Conservation (phyloP, 2,329 filamentous ascomycete species). For the Diaporthe caulivora region DNA sequence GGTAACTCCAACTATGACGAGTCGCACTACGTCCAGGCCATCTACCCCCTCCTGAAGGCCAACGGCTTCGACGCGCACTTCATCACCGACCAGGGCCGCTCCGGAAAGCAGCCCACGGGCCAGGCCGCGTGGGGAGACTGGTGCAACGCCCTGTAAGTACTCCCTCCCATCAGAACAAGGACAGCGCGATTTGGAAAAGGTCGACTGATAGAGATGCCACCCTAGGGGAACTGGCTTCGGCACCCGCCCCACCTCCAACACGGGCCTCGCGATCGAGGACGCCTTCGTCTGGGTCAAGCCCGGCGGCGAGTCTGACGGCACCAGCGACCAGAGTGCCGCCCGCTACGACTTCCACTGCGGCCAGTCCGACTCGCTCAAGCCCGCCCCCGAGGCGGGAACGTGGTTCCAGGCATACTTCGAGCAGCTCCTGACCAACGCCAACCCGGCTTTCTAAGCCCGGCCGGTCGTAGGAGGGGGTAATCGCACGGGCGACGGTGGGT, state of each 20-base stretch:
- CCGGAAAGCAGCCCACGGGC: constrained; percentile 70
- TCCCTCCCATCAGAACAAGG: background rate
- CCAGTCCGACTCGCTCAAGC: constrained; percentile 65
- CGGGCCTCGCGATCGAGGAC: constrained; percentile 69
- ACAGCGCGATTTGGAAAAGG: background rate
- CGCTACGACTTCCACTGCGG: constrained; percentile 69
- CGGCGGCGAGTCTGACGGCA: constrained; percentile 69
- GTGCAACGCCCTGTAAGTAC: constrained; percentile 67
- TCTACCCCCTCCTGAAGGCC: constrained; percentile 71
- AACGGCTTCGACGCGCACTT: constrained; percentile 60
- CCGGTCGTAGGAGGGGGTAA: background rate
- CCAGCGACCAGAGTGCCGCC: constrained; percentile 59
- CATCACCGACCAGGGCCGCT: constrained; percentile 65
- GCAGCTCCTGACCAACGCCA: constrained; percentile 67
- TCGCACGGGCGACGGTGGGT: background rate
- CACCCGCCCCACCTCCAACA: constrained; percentile 71
- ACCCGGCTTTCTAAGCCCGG: constrained; percentile 60
- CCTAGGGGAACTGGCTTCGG: constrained; percentile 72
- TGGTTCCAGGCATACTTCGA: constrained; percentile 76
- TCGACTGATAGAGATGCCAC: background rate
- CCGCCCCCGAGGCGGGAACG: constrained; percentile 76
- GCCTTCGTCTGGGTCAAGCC: constrained; percentile 81
- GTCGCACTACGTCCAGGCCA: constrained; percentile 70
- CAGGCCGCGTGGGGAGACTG: constrained; percentile 74
- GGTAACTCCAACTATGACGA: constrained; percentile 65